phyloP scores from a whole-genome alignment of 208 protist species.

The Leishmania gerbilli region DNA sequence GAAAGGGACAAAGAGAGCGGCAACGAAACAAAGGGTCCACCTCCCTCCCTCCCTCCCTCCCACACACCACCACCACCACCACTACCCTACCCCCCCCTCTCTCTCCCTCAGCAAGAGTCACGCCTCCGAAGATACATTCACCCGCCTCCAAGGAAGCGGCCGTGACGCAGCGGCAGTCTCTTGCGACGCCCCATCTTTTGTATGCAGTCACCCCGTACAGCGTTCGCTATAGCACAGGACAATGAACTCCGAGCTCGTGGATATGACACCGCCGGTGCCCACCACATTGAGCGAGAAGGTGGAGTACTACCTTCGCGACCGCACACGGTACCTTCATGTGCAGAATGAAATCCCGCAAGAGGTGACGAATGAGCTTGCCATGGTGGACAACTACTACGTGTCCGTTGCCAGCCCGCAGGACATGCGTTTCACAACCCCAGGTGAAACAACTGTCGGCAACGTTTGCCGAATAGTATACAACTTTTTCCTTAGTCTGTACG shows the following conservation, averaged over 20 bases:
- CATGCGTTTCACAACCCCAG: conserved; percentile 24
- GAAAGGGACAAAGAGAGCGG: background rate
- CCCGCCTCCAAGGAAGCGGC: background rate
- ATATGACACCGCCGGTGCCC: conserved; percentile 11
- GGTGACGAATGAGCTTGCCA: conserved; percentile 34
- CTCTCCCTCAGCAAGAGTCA: background rate
- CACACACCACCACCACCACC: too few relatives aligned
- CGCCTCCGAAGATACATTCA: background rate
- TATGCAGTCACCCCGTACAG: background rate
- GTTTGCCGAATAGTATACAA: conserved; percentile 14
- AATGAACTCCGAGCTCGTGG: conserved; percentile 3
- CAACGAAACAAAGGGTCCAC: background rate
- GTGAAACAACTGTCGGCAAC: conserved; percentile 8
- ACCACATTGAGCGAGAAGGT: conserved; percentile 22
- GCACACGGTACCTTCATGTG: conserved; percentile 33
- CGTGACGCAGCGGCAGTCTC: background rate
- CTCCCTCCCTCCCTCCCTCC: too few relatives aligned
- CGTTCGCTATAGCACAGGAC: background rate
- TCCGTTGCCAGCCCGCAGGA: conserved; percentile 56
- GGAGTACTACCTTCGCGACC: conserved; percentile 32
- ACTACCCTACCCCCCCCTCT: too few relatives aligned
- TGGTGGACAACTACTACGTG: conserved; percentile 58
- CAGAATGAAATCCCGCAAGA: conserved; percentile 33
- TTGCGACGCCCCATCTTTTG: background rate
- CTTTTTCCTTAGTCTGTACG: conserved; percentile 33